Conservation (phyloP, 139 green algal species). For the Eudorina sp. region DNA sequence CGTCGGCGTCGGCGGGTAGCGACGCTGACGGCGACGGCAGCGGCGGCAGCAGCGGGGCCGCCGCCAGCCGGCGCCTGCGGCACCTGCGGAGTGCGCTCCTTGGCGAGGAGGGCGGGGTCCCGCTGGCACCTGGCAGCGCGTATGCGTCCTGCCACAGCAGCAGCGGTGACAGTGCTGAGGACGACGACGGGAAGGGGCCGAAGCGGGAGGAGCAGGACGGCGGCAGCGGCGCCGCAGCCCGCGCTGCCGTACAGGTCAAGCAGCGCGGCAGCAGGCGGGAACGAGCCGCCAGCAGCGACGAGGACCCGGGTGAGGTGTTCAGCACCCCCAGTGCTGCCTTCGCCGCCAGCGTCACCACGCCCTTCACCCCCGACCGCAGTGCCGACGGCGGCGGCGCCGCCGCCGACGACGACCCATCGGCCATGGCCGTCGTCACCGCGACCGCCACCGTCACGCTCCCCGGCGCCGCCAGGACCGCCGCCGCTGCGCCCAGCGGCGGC, state of each 20-base stretch:
- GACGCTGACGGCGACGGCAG: background rate
- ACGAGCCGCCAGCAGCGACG: background rate
- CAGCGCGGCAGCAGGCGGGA: background rate
- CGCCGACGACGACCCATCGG: background rate
- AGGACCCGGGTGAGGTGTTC: background rate
- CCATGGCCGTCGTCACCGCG: too few relatives aligned
- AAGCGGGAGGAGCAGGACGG: background rate
- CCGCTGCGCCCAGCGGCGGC: background rate
- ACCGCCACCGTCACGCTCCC: background rate
- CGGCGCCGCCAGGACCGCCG: background rate
- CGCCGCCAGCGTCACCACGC: background rate
- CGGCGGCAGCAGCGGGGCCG: too few relatives aligned
- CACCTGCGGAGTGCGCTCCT: background rate
- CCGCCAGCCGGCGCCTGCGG: too few relatives aligned
- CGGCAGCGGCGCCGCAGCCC: background rate
- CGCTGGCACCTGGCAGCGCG: background rate
- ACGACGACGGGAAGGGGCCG: too few relatives aligned
- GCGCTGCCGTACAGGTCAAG: background rate
- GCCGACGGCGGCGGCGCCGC: background rate
- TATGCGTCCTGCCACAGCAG: background rate
- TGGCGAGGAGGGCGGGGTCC: background rate
- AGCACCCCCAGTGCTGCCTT: conserved; percentile 3
- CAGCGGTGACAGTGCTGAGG: too few relatives aligned
- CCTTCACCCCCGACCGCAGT: background rate
- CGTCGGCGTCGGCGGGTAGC: background rate